Percentiles rank a stretch among this genome's conserved stretches.
phyloP scores from a whole-genome alignment of 768 basidiomycete genomes.

The Cantharellus cinnabarinus region DNA sequence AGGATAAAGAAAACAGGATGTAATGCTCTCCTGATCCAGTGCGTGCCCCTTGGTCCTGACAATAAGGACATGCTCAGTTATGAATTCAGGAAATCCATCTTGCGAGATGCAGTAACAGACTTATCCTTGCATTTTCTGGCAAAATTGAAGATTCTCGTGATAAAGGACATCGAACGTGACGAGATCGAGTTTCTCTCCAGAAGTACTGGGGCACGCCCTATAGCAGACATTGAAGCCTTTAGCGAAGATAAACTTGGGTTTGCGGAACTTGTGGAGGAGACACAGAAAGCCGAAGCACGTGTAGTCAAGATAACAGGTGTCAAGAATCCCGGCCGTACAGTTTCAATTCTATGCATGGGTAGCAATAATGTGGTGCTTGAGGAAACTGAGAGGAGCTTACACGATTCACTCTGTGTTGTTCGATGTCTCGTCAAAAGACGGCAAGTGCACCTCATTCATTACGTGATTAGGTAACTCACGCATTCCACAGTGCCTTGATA shows the following conservation, averaged over 20 bases:
- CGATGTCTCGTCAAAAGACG: conserved; percentile 96
- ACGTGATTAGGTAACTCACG: background rate
- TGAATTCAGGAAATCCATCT: conserved; percentile 56
- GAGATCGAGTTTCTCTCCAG: conserved; percentile 96
- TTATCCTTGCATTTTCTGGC: conserved; percentile 94
- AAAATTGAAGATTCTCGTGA: conserved; percentile 84
- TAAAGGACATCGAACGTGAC: conserved; percentile 96
- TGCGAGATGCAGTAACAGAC: conserved; percentile 97
- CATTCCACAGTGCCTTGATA: conserved; percentile 51
- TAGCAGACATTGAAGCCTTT: conserved; percentile 95
- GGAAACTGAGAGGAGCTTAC: conserved; percentile 90
- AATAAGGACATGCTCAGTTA: background rate
- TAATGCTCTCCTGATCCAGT: conserved; percentile 91
- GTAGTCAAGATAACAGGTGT: conserved; percentile 90
- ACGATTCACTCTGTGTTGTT: conserved; percentile 97
- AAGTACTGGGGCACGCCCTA: conserved; percentile 84
- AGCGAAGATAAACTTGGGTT: conserved; percentile 95
- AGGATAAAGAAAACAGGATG: conserved; percentile 99
- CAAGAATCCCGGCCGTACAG: conserved; percentile 84
- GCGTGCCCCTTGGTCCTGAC: background rate
- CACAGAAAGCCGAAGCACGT: conserved; percentile 59
- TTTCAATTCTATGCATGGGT: conserved; percentile 89
- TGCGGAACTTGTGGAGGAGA: conserved; percentile 89
- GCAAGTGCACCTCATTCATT: conserved; percentile 22
- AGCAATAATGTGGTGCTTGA: conserved; percentile 83